A percentile compares a stretch with the other conserved stretches of the same genome.
These are phyloP conservation scores for Lentinula detonsa DNA, from an alignment of 768 basidiomycete genomes.

Conservation along the genomic window DNA sequence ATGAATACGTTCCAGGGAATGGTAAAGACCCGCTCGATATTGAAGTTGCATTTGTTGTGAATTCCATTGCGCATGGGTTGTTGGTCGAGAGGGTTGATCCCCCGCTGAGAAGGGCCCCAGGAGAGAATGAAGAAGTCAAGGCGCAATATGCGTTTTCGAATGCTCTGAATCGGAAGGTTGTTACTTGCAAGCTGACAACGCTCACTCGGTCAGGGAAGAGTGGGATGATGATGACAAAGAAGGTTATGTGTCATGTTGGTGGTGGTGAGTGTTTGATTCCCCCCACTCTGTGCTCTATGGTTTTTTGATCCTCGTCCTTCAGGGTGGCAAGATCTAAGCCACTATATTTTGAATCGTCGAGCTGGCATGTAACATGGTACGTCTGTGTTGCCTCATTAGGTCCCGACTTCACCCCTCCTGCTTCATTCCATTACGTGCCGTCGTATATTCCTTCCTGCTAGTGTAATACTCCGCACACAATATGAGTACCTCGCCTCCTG, in stretches of 20 bases:
- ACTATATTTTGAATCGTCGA: constrained; percentile 74
- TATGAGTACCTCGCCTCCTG: background rate
- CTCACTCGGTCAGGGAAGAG: constrained; percentile 52
- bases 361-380: constrained; percentile 45
- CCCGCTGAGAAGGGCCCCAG: constrained; percentile 56
- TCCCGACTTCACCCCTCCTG: background rate
- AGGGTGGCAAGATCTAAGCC: constrained; percentile 79
- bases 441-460: background rate
- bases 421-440: background rate
- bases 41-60: constrained; percentile 72
- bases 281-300: background rate
- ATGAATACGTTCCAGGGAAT: constrained; percentile 63
- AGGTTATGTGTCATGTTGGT: constrained; percentile 89
- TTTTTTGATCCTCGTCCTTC: constrained; percentile 5
- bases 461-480: background rate
- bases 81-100: constrained; percentile 78
- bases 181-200: constrained; percentile 77
- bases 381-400: background rate
- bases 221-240: constrained; percentile 58
- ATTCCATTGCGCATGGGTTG: constrained; percentile 72
- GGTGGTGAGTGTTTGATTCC: constrained; percentile 50
- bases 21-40: constrained; percentile 74
- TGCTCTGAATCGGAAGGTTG: constrained; percentile 62
- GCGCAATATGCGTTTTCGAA: constrained; percentile 84
- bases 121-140: constrained; percentile 72